Base-by-base conservation (phyloP, 75 land plant species). In the Adiantum capillusveneris region DNA sequence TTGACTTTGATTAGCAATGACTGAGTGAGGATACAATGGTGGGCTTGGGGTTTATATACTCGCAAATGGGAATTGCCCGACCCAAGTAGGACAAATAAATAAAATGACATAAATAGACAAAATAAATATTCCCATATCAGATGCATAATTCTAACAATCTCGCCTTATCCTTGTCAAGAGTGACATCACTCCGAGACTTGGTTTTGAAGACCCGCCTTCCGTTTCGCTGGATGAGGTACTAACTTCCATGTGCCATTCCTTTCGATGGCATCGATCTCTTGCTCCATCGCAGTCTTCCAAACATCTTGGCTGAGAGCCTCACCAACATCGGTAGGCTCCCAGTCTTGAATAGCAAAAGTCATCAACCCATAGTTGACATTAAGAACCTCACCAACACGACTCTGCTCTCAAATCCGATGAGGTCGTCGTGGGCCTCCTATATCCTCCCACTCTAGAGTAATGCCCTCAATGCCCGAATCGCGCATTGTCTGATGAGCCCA, bases 361-460 rank as follows among this genome's bases (percentile, higher is more conserved):
- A 39, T 39, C 42, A 39, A 39, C 42, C 42, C 42, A 39, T 39
- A 39, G 42, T 39, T 39, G 42, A 39, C 42, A 39, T 39, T 7
- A 39, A 39, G 42, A 39, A 39, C 42, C 42, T 39, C 13, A 39
- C 42, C 42, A 39, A 39, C 42, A 39, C 13, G 42, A 39, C 42
- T 39, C 13, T 39, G 42, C 42, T 39, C 42, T 39, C 42, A 39
- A 39, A 39, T 39, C 42, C 42, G 42, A 39, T 39, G 42, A 39
- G 42, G 13, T 39, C 13, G 42, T 13, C 42, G 42, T 39, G 42
- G 42, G 42, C 42, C 42, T 39, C 42, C 42, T 39, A 13, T 39
- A 13, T n/a, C n/a, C n/a, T 7, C 42, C 42, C 42, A 39, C 42
- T 39, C 7, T 39, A 13, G 42, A 39, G 42, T 7, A 39, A 39